phyloP scores from a whole-genome alignment of 495 filamentous ascomycete genomes.

The Xylaria flabelliformis region DNA sequence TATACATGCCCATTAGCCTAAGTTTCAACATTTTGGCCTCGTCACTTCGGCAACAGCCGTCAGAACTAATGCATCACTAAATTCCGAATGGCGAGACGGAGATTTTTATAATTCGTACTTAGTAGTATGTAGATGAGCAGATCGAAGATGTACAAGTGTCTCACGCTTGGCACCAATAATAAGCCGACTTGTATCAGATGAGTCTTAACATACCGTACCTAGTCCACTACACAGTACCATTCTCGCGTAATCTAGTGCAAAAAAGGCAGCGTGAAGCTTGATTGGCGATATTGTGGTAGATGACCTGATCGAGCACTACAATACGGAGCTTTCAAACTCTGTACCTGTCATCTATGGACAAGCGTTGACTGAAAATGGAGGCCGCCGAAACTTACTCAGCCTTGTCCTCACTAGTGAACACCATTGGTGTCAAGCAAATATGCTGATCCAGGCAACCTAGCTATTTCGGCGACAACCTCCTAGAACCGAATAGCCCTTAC shows the following conservation, averaged over 20 bases:
- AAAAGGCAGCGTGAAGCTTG: neutral
- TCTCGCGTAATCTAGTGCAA: neutral
- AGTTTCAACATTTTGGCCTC: neutral
- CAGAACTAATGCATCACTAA: neutral
- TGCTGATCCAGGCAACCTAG: no score
- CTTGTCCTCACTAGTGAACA: conserved; percentile 6
- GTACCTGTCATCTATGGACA: neutral
- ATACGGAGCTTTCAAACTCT: neutral
- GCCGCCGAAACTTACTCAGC: conserved; percentile 5
- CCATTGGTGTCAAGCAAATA: neutral
- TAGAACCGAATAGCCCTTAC: neutral
- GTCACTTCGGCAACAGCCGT: conserved; percentile 22
- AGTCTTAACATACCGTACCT: conserved; percentile 1
- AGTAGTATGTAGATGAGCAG: neutral
- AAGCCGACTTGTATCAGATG: neutral
- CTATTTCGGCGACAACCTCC: neutral
- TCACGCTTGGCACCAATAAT: neutral
- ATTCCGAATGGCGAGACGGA: conserved; percentile 10
- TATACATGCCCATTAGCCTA: neutral
- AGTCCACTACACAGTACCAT: neutral
- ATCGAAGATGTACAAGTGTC: neutral
- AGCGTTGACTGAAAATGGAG: neutral
- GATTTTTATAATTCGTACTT: neutral
- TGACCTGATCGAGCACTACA: conserved; percentile 2
- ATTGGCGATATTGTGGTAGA: conserved; percentile 4